Percentiles rank a stretch among this genome's conserved stretches.
Conservation (phyloP, 1,139 yeast species). For the Pichia sp. region DNA sequence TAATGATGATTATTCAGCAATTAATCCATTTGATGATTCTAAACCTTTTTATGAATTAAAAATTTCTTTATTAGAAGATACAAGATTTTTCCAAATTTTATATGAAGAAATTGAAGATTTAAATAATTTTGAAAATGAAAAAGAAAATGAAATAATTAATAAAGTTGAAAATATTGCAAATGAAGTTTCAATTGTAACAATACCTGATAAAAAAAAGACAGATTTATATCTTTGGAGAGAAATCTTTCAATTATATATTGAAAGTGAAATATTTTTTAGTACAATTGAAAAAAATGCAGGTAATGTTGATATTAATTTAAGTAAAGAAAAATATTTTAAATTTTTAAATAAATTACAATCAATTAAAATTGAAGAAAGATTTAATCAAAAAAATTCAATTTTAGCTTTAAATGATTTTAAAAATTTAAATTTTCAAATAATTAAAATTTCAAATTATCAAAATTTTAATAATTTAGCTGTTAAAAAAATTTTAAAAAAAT, state of each 20-base stretch:
- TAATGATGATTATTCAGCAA: conserved; percentile 26
- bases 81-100: conserved; percentile 52
- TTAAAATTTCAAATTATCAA: conserved; percentile 58
- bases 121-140: conserved; percentile 39
- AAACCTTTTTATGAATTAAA: conserved; percentile 24
- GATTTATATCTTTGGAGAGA: conserved; percentile 72
- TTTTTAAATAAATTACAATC: conserved; percentile 42
- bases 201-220: conserved; percentile 39
- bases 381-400: conserved; percentile 44
- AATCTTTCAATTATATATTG: conserved; percentile 57
- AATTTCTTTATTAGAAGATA: conserved; percentile 34
- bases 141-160: conserved; percentile 39
- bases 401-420: conserved; percentile 47
- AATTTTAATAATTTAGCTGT: conserved; percentile 58
- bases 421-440: conserved; percentile 45
- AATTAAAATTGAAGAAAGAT: conserved; percentile 33
- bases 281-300: conserved; percentile 45
- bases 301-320: conserved; percentile 32
- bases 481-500: conserved; percentile 62
- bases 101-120: conserved; percentile 50
- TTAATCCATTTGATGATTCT: conserved; percentile 23
- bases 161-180: conserved; percentile 42
- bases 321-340: conserved; percentile 32
- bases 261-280: conserved; percentile 59
- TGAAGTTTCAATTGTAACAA: conserved; percentile 35